Conservation (phyloP, 1,284 basidiomycete genomes). For the Cryptococcus sp. region DNA sequence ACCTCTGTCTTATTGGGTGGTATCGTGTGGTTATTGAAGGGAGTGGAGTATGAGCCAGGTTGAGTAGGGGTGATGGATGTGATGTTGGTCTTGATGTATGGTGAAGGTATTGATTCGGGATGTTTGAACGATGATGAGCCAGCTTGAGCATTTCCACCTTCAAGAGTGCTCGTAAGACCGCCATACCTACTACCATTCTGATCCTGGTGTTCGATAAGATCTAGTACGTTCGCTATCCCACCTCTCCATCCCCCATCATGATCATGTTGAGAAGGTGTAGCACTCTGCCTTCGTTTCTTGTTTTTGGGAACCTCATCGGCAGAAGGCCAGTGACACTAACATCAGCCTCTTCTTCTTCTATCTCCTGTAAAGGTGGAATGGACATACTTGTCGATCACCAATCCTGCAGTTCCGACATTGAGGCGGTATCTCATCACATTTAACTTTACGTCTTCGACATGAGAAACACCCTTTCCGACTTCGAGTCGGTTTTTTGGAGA, state of each 20-base stretch:
- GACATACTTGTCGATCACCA: conserved; percentile 27
- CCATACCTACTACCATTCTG: no score
- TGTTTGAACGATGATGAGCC: no score
- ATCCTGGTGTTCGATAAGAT: background rate
- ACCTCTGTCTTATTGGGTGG: no score
- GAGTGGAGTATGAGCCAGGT: no score
- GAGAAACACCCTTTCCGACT: conserved; percentile 36
- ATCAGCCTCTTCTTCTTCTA: background rate
- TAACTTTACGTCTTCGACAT: conserved; percentile 38
- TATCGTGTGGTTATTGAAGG: no score
- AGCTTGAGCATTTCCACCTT: no score
- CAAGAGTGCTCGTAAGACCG: no score
- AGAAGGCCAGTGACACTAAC: conserved; percentile 3
- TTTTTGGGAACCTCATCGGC: background rate
- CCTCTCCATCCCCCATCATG: background rate
- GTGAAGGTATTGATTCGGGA: no score
- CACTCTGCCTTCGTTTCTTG: background rate
- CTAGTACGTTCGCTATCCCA: conserved; percentile 1
- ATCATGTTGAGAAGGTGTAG: background rate
- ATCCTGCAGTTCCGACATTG: conserved; percentile 34
- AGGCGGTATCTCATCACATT: conserved; percentile 38
- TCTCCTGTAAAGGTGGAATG: background rate
- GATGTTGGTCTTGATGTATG: no score
- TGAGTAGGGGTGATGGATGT: no score
- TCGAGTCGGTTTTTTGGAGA: conserved; percentile 1